phyloP scores from a whole-genome alignment of 2,329 filamentous ascomycete species.

The Arthrinium puccinioides region DNA sequence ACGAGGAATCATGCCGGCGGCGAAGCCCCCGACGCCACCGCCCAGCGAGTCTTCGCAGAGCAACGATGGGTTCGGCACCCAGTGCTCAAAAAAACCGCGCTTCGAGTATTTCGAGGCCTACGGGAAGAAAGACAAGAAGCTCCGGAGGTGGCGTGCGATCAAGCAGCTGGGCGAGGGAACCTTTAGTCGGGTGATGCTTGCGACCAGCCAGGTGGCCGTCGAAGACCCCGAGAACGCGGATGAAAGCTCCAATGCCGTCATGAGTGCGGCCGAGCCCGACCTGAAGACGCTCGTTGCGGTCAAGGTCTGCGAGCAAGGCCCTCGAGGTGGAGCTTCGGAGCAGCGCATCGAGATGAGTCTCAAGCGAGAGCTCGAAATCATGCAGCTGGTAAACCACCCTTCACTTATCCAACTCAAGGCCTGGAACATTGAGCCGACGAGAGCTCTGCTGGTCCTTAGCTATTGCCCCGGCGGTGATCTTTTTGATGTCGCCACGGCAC shows the following conservation, averaged over 20 bases:
- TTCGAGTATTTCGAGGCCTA: slow-evolving; percentile 64
- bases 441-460: slow-evolving; percentile 78
- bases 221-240: slow-evolving; percentile 35
- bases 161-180: slow-evolving; percentile 84
- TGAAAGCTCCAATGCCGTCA: slow-evolving; percentile 25
- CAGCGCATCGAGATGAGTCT: slow-evolving; percentile 88
- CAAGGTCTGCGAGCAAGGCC: slow-evolving; percentile 92
- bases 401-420: slow-evolving; percentile 87
- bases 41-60: slow-evolving; percentile 63
- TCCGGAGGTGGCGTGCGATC: slow-evolving; percentile 71
- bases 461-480: slow-evolving; percentile 93
- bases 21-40: slow-evolving; percentile 70
- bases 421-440: slow-evolving; percentile 76
- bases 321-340: slow-evolving; percentile 86
- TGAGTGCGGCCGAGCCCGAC: slow-evolving; percentile 36
- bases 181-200: slow-evolving; percentile 89
- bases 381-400: slow-evolving; percentile 81
- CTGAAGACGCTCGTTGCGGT: slow-evolving; percentile 84
- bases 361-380: slow-evolving; percentile 90
- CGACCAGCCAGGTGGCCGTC: slow-evolving; percentile 64
- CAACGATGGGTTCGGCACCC: slow-evolving; percentile 33
- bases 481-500: slow-evolving; percentile 80
- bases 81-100: slow-evolving; percentile 30
- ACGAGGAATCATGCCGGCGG: slow-evolving; percentile 61
- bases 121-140: slow-evolving; percentile 60